phyloP scores from a whole-genome alignment of 2,329 filamentous ascomycete species.

The Aspergillus ochraceoroseus region DNA sequence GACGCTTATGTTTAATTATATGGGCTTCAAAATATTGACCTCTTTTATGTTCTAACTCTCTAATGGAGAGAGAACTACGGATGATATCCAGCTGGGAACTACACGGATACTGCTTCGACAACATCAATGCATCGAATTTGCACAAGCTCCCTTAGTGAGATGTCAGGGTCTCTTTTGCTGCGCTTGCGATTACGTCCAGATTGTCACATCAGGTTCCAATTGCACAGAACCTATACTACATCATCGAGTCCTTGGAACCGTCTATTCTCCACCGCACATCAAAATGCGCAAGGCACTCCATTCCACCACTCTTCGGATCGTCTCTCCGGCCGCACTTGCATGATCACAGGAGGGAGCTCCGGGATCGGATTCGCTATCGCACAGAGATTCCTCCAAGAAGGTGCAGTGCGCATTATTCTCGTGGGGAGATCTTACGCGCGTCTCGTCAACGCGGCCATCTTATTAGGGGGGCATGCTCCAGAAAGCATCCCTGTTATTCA shows the following conservation, averaged over 20 bases:
- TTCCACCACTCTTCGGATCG: constrained; percentile 22
- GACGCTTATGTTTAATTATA: too few species aligned
- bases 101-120: too few species aligned
- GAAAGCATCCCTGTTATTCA: background rate
- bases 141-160: background rate
- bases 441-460: constrained; percentile 40
- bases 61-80: background rate
- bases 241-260: background rate
- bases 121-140: constrained; percentile 3
- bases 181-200: background rate
- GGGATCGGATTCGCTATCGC: constrained; percentile 68
- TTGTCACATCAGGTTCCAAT: too few species aligned
- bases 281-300: background rate
- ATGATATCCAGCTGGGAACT: too few species aligned
- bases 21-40: too few species aligned
- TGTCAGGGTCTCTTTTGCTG: background rate
- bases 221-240: too few species aligned
- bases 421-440: constrained; percentile 53
- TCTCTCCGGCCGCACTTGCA: constrained; percentile 38
- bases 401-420: constrained; percentile 55
- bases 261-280: constrained; percentile 10
- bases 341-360: constrained; percentile 66
- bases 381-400: constrained; percentile 58
- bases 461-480: constrained; percentile 15
- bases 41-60: too few species aligned